phyloP scores from a whole-genome alignment of 768 basidiomycete species.

The Trametes punicea region DNA sequence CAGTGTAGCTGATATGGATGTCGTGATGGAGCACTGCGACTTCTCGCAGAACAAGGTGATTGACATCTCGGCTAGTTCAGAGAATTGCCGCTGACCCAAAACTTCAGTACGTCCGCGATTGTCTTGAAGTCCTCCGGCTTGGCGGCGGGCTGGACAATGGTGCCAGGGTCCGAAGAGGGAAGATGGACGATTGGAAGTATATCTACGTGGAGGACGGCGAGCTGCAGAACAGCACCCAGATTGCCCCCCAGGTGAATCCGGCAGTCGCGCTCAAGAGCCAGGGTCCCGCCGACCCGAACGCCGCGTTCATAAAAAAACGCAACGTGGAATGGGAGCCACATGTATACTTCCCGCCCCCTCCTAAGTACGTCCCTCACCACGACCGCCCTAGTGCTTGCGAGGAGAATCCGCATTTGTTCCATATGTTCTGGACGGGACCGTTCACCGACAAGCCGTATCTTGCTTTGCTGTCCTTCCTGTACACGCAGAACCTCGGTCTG shows the following conservation, averaged over 20 bases:
- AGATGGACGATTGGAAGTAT: slow-evolving; percentile 83
- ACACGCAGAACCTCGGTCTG: slow-evolving; percentile 90
- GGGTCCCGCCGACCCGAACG: slow-evolving; percentile 44
- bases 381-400: slow-evolving; percentile 64
- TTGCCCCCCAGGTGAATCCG: slow-evolving; percentile 28
- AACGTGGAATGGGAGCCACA: slow-evolving; percentile 61
- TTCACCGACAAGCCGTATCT: slow-evolving; percentile 99
- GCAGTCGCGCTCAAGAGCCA: slow-evolving; percentile 29
- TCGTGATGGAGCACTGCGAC: slow-evolving; percentile 91
- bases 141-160: slow-evolving; percentile 87
- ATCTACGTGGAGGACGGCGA: slow-evolving; percentile 69
- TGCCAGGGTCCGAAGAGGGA: slow-evolving; percentile 68
- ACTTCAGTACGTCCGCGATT: slow-evolving; percentile 90
- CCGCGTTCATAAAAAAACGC: slow-evolving; percentile 55
- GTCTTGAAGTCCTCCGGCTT: slow-evolving; percentile 89
- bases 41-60: slow-evolving; percentile 75
- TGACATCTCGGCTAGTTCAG: neutral
- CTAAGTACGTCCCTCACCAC: slow-evolving; percentile 54
- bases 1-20: slow-evolving; percentile 85
- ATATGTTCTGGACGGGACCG: slow-evolving; percentile 99
- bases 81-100: slow-evolving; percentile 18
- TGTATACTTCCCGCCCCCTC: slow-evolving; percentile 47
- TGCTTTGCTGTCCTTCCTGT: slow-evolving; percentile 90
- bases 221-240: slow-evolving; percentile 38
- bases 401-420: slow-evolving; percentile 85